phyloP scores from a whole-genome alignment of 2,329 filamentous ascomycete species.

The Pestalotiopsis sp. region DNA sequence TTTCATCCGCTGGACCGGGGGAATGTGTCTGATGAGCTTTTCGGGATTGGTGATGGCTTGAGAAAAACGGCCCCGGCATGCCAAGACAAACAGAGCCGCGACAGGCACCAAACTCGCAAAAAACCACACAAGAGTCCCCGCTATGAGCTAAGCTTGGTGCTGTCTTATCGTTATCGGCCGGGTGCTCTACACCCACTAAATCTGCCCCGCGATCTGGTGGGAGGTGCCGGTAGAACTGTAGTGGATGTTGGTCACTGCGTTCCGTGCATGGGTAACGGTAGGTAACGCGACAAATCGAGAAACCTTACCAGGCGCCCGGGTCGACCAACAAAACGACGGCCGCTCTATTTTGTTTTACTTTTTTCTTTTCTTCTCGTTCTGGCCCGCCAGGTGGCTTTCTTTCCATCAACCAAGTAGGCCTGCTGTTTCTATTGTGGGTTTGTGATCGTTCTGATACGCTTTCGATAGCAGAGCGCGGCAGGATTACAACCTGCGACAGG shows the following conservation, averaged over 20 bases:
- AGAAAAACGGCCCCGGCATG: conserved; percentile 7
- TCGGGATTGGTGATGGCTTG: conserved; percentile 3
- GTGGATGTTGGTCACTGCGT: background rate
- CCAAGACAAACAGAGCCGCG: background rate
- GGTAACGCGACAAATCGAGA: background rate
- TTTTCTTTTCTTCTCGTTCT: background rate
- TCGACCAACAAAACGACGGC: background rate
- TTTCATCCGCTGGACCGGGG: background rate
- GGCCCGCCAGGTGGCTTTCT: background rate
- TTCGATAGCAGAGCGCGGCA: background rate
- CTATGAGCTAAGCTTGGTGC: background rate
- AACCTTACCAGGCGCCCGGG: background rate
- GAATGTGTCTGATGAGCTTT: background rate
- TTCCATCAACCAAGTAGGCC: background rate
- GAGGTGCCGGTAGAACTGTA: background rate
- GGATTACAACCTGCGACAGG: background rate
- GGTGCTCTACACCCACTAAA: background rate
- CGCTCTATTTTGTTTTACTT: too few relatives aligned
- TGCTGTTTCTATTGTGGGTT: too few relatives aligned
- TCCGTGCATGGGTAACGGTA: conserved; percentile 2
- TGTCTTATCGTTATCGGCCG: conserved; percentile 12
- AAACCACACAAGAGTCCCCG: background rate
- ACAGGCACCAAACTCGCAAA: background rate
- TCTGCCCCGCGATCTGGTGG: conserved; percentile 7
- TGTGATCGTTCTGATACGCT: background rate